Evolutionary conservation across 2,329 filamentous ascomycete genomes (phyloP).

Genomic region (Cercospora sojina): DNA sequence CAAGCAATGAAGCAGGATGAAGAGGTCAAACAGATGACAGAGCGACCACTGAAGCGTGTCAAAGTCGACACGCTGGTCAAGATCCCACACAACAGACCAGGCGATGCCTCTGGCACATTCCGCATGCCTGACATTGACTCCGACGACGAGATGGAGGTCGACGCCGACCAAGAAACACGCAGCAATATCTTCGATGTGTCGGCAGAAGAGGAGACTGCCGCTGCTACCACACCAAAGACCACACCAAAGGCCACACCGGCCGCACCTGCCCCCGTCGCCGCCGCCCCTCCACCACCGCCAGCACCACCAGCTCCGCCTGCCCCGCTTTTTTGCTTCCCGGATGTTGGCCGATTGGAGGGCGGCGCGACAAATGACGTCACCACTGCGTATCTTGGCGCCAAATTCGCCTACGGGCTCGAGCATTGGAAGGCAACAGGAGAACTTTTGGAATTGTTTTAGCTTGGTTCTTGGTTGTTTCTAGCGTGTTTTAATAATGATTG

Average conservation of each 20-base stretch:
- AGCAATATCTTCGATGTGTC: conserved; percentile 31
- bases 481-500: background rate
- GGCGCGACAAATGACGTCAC: background rate
- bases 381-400: conserved; percentile 10
- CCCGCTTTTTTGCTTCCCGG: conserved; percentile 9
- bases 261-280: background rate
- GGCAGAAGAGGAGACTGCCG: conserved; percentile 4
- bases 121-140: conserved; percentile 34
- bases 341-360: conserved; percentile 4
- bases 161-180: conserved; percentile 25
- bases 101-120: conserved; percentile 34
- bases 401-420: conserved; percentile 19
- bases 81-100: conserved; percentile 36
- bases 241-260: background rate
- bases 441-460: conserved; percentile 2
- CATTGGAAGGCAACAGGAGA: conserved; percentile 9
- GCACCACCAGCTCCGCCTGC: background rate
- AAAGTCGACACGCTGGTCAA: conserved; percentile 35
- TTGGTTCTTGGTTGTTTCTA: conserved; percentile 7
- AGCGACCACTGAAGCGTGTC: conserved; percentile 33
- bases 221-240: background rate
- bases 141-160: conserved; percentile 39
- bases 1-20: conserved; percentile 29
- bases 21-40: conserved; percentile 31
- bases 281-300: background rate